Conservation (phyloP, 2,329 filamentous ascomycete species). For the Alternaria rosae region DNA sequence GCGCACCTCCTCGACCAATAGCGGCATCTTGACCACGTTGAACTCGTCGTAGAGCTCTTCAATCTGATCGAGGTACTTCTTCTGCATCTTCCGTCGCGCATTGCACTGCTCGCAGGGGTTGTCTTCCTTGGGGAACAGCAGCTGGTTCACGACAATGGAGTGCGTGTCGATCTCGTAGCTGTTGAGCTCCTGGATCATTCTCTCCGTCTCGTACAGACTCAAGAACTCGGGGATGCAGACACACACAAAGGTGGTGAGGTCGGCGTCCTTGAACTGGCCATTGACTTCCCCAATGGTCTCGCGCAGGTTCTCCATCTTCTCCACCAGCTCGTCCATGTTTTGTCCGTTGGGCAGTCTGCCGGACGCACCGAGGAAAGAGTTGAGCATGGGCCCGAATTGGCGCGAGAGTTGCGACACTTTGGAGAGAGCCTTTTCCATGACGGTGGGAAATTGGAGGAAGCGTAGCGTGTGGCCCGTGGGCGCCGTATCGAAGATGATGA, state of each 20-base stretch:
- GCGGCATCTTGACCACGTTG: conserved; percentile 97
- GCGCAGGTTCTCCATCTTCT: conserved; percentile 92
- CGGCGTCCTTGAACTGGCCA: conserved; percentile 95
- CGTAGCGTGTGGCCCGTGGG: conserved; percentile 97
- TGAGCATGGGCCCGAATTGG: conserved; percentile 95
- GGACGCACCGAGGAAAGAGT: conserved; percentile 82
- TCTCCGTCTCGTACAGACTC: conserved; percentile 96
- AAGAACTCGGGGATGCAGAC: conserved; percentile 98
- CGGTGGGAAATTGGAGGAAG: conserved; percentile 97
- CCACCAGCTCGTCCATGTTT: conserved; percentile 88
- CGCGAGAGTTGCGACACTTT: conserved; percentile 93
- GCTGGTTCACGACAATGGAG: conserved; percentile 96
- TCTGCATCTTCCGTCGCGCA: conserved; percentile 95
- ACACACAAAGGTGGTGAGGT: conserved; percentile 95
- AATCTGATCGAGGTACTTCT: conserved; percentile 98
- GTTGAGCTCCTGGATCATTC: conserved; percentile 98
- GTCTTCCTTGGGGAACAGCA: conserved; percentile 86
- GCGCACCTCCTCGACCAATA: conserved; percentile 93
- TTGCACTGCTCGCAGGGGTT: conserved; percentile 95
- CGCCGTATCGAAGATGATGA: conserved; percentile 98
- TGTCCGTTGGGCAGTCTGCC: conserved; percentile 88
- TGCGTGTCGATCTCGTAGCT: conserved; percentile 96
- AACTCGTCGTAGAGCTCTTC: conserved; percentile 99
- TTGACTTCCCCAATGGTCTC: conserved; percentile 96
- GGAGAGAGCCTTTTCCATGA: conserved; percentile 97